Conservation (phyloP, 2,329 filamentous ascomycete genomes). For the Pyrenophora teres region DNA sequence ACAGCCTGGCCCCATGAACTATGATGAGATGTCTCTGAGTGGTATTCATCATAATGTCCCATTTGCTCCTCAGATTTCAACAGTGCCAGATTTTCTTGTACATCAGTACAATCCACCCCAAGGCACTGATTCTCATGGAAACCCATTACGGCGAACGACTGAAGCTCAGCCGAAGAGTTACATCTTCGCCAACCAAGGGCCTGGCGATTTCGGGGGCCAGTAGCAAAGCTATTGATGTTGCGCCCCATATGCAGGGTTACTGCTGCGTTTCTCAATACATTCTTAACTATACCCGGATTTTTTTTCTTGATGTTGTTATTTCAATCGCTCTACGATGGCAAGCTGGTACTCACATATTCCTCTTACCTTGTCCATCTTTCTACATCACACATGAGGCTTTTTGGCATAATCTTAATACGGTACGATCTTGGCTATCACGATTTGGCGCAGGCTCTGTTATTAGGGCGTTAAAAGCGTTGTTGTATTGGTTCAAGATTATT, state of each 20-base stretch:
- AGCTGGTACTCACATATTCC: background rate
- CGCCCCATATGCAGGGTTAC: background rate
- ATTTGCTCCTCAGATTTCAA: slow-evolving; percentile 37
- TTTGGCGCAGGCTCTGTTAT: slow-evolving; percentile 1
- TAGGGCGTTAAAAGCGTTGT: slow-evolving; percentile 11
- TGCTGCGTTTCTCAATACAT: background rate
- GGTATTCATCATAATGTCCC: slow-evolving; percentile 42
- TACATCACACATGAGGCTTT: background rate
- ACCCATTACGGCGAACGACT: slow-evolving; percentile 31
- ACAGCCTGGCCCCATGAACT: slow-evolving; percentile 30
- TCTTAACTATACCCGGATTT: slow-evolving; percentile 14
- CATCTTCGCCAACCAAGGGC: slow-evolving; percentile 55
- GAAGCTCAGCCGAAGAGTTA: slow-evolving; percentile 52
- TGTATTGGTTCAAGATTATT: slow-evolving; percentile 1
- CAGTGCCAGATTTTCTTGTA: slow-evolving; percentile 49
- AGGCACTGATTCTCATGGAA: slow-evolving; percentile 41
- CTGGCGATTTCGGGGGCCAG: slow-evolving; percentile 47
- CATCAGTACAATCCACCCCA: slow-evolving; percentile 55
- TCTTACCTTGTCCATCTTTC: slow-evolving; percentile 1
- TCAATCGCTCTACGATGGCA: background rate
- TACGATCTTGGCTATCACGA: slow-evolving; percentile 5
- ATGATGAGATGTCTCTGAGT: slow-evolving; percentile 37
- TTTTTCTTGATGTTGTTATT: slow-evolving; percentile 4
- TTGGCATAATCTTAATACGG: slow-evolving; percentile 14
- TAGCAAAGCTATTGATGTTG: slow-evolving; percentile 1